Evolutionary conservation across 306 rosid genomes (phyloP).

Genomic region (Inga oerstediana): DNA sequence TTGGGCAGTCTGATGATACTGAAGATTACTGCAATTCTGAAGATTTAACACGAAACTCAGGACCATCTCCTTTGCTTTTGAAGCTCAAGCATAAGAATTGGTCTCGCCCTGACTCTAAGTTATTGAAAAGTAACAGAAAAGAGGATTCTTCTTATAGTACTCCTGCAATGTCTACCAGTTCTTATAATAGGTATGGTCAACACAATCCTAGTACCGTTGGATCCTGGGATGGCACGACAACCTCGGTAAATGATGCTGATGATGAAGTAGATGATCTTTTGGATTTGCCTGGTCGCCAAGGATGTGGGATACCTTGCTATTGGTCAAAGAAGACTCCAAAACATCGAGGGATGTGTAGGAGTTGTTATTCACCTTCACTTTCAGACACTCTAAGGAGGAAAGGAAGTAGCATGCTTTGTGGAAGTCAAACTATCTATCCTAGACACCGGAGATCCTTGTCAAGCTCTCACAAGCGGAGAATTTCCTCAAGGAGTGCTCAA

Average conservation of each 20-base stretch:
- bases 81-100: constrained; percentile 69
- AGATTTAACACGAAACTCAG: constrained; percentile 50
- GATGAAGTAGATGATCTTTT: constrained; percentile 80
- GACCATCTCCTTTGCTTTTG: constrained; percentile 73
- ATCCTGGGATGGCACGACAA: constrained; percentile 91
- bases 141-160: constrained; percentile 93
- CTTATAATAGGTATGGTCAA: constrained; percentile 66
- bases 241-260: constrained; percentile 77
- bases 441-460: constrained; percentile 54
- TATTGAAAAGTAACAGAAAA: constrained; percentile 49
- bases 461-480: constrained; percentile 59
- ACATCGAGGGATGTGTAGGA: constrained; percentile 64
- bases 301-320: constrained; percentile 97
- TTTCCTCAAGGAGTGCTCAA: constrained; percentile 65
- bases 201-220: constrained; percentile 88
- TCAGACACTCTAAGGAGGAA: constrained; percentile 88
- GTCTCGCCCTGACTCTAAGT: constrained; percentile 61
- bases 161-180: constrained; percentile 91
- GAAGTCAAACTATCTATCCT: constrained; percentile 70
- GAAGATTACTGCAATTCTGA: constrained; percentile 72
- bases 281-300: constrained; percentile 86
- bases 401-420: constrained; percentile 83
- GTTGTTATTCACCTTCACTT: constrained; percentile 91
- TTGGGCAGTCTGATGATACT: constrained; percentile 76
- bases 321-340: constrained; percentile 90